Base-by-base conservation (phyloP, 164 flowering plant genomes). In the Magnolia kwangsiensis region DNA sequence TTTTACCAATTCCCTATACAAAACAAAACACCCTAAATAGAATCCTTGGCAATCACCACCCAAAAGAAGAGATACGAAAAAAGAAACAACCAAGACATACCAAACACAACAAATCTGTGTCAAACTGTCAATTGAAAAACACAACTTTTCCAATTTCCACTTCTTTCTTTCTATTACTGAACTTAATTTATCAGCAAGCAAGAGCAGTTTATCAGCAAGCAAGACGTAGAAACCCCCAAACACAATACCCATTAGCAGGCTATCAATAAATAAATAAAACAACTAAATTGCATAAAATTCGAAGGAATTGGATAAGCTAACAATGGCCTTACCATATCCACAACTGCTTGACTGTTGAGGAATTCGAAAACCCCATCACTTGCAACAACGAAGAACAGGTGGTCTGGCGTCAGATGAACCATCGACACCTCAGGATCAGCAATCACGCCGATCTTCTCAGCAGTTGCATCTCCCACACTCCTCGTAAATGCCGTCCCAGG, bases 321-420 rank as follows among this genome's bases (percentile, higher is more conserved):
- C 7, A 14, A 50, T 27, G 72, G 31, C 27, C 84, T 81, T 90
- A 94, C 98, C 98, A 90, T 91, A 76, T 91, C 72, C 18, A 94
- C 92, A 72, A 96, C 99, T 7, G 88, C 81, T 84, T 96, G 97
- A 92, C 99, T 96, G 7, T 92, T 85, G 72, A 94, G 87, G 78
- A 96, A 94, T 84, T 96, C 98, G 29, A 96, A 96, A 72, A 96
- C 91, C 61, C 99, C 99, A 87, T 96, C 99, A 78, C 98, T 96
- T 45, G 99, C 99, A 84, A 92, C 76, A 14, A 96, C 92, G 75
- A 96, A 91, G 85, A 96, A 96, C 50, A 81, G 82, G 82, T 96
- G 94, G 71, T 88, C 74, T 13, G 89, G 82, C 0, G 88, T 87
- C 18, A 96, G 95, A 71, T 86, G 87, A 73, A 93, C 84, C 67